Conservation (phyloP, 352 stramenopile species). For the Saprolegnia parasitica region DNA sequence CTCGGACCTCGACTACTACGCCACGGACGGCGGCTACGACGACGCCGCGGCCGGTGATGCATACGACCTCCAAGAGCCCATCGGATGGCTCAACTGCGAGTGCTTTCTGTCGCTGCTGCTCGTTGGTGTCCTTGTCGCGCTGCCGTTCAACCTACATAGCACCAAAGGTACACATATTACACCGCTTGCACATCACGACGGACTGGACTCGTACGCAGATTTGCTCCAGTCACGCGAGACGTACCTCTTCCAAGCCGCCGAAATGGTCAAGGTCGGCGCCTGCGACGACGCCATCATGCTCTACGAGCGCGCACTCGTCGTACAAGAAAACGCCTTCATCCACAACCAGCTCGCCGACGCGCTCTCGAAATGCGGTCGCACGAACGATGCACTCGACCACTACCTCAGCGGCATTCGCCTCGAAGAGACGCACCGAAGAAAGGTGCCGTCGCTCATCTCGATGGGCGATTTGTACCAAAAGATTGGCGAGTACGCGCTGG, state of each 20-base stretch:
- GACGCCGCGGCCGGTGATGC: neutral
- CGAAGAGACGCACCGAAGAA: conserved; percentile 14
- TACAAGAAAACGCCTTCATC: conserved; percentile 17
- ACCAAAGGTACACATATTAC: conserved; percentile 21
- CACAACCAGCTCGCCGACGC: conserved; percentile 22
- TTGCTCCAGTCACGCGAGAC: conserved; percentile 17
- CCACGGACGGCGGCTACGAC: neutral
- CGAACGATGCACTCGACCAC: conserved; percentile 11
- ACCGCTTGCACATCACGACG: neutral
- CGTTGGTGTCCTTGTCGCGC: conserved; percentile 33
- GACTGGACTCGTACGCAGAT: neutral
- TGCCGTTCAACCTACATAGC: conserved; percentile 36
- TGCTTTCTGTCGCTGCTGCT: conserved; percentile 37
- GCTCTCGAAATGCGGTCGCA: conserved; percentile 12
- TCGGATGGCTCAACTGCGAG: conserved; percentile 36
- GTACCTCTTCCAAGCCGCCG: conserved; percentile 19
- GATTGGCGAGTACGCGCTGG: conserved; percentile 5
- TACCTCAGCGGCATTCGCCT: conserved; percentile 21
- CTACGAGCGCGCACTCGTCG: conserved; percentile 24
- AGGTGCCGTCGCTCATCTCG: conserved; percentile 21
- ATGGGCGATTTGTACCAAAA: conserved; percentile 25
- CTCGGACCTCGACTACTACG: neutral
- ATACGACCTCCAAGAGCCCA: conserved; percentile 8
- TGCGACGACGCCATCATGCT: conserved; percentile 22
- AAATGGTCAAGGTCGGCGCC: conserved; percentile 17